Percentiles rank a stretch among this genome's conserved stretches.
Evolutionary conservation across 2,329 filamentous ascomycete species (phyloP).

Genomic region (Neopestalotiopsis sp.): DNA sequence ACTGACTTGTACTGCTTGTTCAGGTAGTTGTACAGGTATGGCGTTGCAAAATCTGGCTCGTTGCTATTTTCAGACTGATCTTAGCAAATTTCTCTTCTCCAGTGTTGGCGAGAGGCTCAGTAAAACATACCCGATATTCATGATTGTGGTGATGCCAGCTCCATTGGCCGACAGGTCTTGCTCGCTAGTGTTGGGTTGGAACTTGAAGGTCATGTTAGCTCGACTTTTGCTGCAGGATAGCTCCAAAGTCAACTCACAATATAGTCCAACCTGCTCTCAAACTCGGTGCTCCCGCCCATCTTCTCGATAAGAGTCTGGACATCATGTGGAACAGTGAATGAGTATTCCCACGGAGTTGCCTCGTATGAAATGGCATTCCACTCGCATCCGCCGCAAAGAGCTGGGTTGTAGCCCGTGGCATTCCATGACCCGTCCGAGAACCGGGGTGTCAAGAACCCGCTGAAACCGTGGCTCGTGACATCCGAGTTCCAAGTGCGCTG

Average conservation of each 20-base stretch:
- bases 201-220: slow-evolving; percentile 18
- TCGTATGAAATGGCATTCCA: slow-evolving; percentile 21
- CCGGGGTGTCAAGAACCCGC: slow-evolving; percentile 30
- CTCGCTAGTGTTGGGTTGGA: slow-evolving; percentile 27
- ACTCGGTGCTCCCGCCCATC: slow-evolving; percentile 54
- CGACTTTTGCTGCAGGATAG: background rate
- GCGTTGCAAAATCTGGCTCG: slow-evolving; percentile 40
- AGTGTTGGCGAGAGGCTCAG: background rate
- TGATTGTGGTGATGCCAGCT: slow-evolving; percentile 27
- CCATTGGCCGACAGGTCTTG: slow-evolving; percentile 26
- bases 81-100: background rate
- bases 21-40: slow-evolving; percentile 61
- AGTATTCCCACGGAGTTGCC: slow-evolving; percentile 50
- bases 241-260: slow-evolving; percentile 10
- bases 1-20: slow-evolving; percentile 41
- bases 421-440: slow-evolving; percentile 19
- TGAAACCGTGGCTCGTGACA: slow-evolving; percentile 21
- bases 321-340: slow-evolving; percentile 63
- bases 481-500: slow-evolving; percentile 23
- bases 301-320: slow-evolving; percentile 54
- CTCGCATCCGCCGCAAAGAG: slow-evolving; percentile 18
- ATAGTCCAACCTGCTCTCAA: slow-evolving; percentile 52
- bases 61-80: background rate
- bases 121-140: slow-evolving; percentile 28
- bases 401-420: slow-evolving; percentile 10